Base-by-base conservation (phyloP, 2,329 filamentous ascomycete genomes). In the Didymella lethalis region DNA sequence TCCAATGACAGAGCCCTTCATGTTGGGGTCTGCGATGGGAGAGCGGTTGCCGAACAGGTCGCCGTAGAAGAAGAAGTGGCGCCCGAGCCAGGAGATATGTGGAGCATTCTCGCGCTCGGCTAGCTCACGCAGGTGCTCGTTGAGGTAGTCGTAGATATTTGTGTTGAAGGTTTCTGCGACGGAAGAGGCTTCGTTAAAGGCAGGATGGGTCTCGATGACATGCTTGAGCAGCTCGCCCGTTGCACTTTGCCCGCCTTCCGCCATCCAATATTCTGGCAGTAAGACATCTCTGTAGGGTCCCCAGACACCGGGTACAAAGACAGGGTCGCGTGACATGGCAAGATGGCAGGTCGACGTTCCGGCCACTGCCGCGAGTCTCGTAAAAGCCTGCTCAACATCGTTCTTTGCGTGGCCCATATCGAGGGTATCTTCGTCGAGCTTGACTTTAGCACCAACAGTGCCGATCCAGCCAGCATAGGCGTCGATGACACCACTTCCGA, bases 381-480 rank as follows among this genome's bases (percentile, higher is more conserved):
- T 93, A 72, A 97, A 98, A 6, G 94, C 94, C 78, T 97, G 93
- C 2, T 90, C 86, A n/a, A 95, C 86, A 74, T 96, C 92, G 78
- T 96, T 96, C 73, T 90, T 88, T 1, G 90, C 85, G 4, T 85
- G 83, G 34, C 85, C 85, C 59, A 86, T 82, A 73, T 90, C 88
- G 38, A 94, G 84, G 47, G 90, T 85, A 55, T 90, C 86, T 57
- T 83, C 80, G 40, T 84, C 83, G 16, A 96, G 85, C 65, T 92
- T 86, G 68, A 97, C 92, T 78, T 97, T 97, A 61, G 95, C 94
- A 58, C 95, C 95, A n/a, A 99, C 95, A 1, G 95, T 98, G 61
- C 95, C 95, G 67, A 99, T 95, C 95, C 95, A 99, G 64, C 95
- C 95, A 59, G 95, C 95, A 72, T 99, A 99, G 18, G 95, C 95